Evolutionary conservation across 768 basidiomycete genomes (phyloP), one percentile per base, ranked within the genome.

Genomic region (Mycena haematopus): DNA sequence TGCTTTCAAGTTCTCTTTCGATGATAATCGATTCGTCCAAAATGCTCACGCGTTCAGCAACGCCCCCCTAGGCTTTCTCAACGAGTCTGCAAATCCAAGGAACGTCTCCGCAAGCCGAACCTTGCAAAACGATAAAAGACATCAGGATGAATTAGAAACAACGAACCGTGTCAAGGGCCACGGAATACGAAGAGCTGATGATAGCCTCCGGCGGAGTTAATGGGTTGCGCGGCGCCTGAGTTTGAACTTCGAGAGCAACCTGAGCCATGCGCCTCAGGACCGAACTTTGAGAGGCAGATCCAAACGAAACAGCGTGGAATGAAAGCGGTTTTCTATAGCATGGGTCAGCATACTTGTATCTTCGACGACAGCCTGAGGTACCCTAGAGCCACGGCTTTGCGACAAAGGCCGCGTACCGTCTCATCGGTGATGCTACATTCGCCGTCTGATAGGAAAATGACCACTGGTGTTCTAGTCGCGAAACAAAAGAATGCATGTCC

Each of bases 381-480:
- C 81, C 86, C 84, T 4, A 78, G 76, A 35, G 77, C 74, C 45
- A 82, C 65, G 0, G 83, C 76, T 2, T 74, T 61, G 13, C 78
- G 78, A 60, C 81, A 80, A 1, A 84, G 59, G 63, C 79, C 75
- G 15, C 79, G 77, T 51, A 84, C 70, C 0, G 71, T 68, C 8
- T 70, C 29, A 42, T 87, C 85, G 0, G 52, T 52, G 27, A 85
- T 73, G 9, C 35, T 14, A 52, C 81, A 81, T 72, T 85, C 79
- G 1, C 86, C 86, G 59, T 85, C 86, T 2, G 86, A 86, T 9
- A 86, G 74, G 71, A 87, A 87, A 57, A 84, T 78, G 29, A 85
- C 70, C 11, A 84, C 76, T 0, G 84, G 83, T 2, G 76, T 71
- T 45, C 83, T 81, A 25, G 33, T 42, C 19, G 11, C 14, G 13